phyloP scores from a whole-genome alignment of 2,329 filamentous ascomycete species.

The Beauveria caledonica region DNA sequence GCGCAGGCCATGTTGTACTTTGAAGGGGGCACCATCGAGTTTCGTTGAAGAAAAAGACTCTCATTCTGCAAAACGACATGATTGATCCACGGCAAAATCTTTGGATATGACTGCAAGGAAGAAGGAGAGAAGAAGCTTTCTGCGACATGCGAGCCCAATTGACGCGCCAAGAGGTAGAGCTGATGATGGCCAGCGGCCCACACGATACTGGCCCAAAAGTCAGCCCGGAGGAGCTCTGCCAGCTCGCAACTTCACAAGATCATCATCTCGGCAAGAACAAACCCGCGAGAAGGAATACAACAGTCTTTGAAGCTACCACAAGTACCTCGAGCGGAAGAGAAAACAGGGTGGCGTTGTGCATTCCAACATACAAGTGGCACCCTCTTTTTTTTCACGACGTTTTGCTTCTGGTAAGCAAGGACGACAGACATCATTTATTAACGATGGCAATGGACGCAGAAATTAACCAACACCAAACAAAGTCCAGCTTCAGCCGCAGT shows the following conservation, averaged over 20 bases:
- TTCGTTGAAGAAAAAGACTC: background rate
- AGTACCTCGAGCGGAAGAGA: too few species aligned
- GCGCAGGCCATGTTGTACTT: background rate
- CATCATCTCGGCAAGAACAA: background rate
- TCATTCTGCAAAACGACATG: background rate
- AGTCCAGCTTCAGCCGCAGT: slow-evolving; percentile 1
- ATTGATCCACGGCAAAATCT: background rate
- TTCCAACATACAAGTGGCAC: too few species aligned
- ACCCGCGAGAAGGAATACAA: background rate
- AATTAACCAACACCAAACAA: background rate
- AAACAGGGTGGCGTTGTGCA: too few species aligned
- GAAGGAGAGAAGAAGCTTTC: background rate
- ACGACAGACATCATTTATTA: too few species aligned
- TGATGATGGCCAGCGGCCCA: background rate
- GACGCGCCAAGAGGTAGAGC: background rate
- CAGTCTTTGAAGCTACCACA: background rate
- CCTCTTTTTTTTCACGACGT: too few species aligned
- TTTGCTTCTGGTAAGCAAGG: background rate
- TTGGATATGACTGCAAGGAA: background rate
- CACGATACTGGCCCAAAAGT: background rate
- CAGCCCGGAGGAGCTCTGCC: background rate
- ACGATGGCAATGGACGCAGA: background rate
- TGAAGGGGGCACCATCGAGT: background rate
- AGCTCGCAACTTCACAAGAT: background rate
- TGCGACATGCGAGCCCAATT: background rate